Percentiles rank a stretch among this genome's conserved stretches.
These are phyloP conservation scores for Leccinum subgranulosum DNA, from an alignment of 768 basidiomycete genomes.

Conservation along the genomic window DNA sequence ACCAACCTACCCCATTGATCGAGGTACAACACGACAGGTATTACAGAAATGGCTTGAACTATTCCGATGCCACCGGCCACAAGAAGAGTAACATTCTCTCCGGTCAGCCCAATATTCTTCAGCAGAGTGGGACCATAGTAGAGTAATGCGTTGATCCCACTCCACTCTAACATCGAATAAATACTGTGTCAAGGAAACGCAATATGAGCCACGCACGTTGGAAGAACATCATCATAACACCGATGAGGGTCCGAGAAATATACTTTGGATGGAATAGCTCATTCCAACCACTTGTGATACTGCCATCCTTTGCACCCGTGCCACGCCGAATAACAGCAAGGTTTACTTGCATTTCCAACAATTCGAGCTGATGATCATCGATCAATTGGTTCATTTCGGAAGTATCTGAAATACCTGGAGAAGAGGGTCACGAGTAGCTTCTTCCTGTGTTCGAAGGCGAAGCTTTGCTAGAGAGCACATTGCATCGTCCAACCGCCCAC, in stretches of 20 bases:
- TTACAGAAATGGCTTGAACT: slow-evolving; percentile 71
- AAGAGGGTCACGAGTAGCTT: slow-evolving; percentile 47
- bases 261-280: slow-evolving; percentile 53
- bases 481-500: slow-evolving; percentile 58
- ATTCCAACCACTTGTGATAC: slow-evolving; percentile 43
- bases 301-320: slow-evolving; percentile 17
- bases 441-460: slow-evolving; percentile 45
- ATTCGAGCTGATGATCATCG: slow-evolving; percentile 50
- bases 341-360: slow-evolving; percentile 75
- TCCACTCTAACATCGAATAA: slow-evolving; percentile 59
- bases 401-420: slow-evolving; percentile 38
- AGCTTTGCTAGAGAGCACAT: slow-evolving; percentile 49
- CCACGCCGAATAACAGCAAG: slow-evolving; percentile 47
- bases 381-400: background rate
- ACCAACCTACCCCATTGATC: slow-evolving; percentile 54
- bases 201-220: slow-evolving; percentile 53
- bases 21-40: slow-evolving; percentile 70
- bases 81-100: slow-evolving; percentile 58
- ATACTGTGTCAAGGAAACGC: background rate
- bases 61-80: slow-evolving; percentile 78
- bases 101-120: slow-evolving; percentile 56
- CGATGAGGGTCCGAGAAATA: slow-evolving; percentile 61
- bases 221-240: slow-evolving; percentile 75
- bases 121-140: slow-evolving; percentile 81
- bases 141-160: slow-evolving; percentile 79